Conservation (phyloP, 768 basidiomycete genomes). For the Podaxis mareebaensis region DNA sequence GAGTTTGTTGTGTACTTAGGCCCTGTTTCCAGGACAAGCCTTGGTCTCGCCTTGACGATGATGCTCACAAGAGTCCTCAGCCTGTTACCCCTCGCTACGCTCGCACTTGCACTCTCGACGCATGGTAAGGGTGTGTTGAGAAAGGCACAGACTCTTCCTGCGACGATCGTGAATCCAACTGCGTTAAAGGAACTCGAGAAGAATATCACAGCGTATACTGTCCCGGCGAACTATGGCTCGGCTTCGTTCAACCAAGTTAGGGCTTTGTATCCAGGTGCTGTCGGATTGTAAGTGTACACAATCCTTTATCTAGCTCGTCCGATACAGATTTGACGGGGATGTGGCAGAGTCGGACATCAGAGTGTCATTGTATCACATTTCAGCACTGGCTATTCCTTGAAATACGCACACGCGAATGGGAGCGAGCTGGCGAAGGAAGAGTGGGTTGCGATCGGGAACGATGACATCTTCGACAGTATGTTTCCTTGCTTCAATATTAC, state of each 20-base stretch:
- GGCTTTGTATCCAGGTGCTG: constrained; percentile 28
- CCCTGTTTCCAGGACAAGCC: neutral
- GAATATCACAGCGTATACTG: constrained; percentile 25
- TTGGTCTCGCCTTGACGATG: neutral
- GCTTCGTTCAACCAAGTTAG: constrained; percentile 23
- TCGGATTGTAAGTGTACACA: constrained; percentile 23
- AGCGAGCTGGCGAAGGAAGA: constrained; percentile 20
- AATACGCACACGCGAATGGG: constrained; percentile 27
- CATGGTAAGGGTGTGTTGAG: neutral
- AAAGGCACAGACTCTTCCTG: neutral
- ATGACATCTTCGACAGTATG: constrained; percentile 30
- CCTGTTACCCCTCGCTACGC: neutral
- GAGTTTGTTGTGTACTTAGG: neutral
- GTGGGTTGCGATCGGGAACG: constrained; percentile 21
- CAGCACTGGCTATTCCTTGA: constrained; percentile 24
- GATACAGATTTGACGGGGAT: neutral
- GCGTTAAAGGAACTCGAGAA: constrained; percentile 24
- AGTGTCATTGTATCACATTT: constrained; percentile 28
- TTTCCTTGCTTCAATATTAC: neutral
- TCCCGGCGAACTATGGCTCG: constrained; percentile 25
- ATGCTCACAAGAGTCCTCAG: neutral
- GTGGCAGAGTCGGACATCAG: constrained; percentile 23
- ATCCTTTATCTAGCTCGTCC: neutral
- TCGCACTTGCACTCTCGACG: neutral
- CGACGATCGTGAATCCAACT: constrained; percentile 1